Conservation (phyloP, 2,329 filamentous ascomycete species). For the Fulvia fulva region DNA sequence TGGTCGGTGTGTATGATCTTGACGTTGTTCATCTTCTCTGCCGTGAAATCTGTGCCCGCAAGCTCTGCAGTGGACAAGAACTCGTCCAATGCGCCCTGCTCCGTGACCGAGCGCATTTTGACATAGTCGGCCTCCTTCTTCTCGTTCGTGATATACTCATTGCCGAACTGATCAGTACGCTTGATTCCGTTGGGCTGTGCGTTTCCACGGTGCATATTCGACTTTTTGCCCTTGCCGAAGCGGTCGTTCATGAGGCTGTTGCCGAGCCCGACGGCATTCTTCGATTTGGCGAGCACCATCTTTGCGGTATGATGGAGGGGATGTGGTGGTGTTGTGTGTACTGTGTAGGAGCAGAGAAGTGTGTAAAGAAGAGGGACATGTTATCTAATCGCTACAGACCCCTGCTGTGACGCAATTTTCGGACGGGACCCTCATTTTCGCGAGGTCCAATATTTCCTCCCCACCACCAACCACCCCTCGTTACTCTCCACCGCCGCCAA, state of each 20-base stretch:
- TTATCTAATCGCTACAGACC: constrained; percentile 9
- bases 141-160: constrained; percentile 81
- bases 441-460: background rate
- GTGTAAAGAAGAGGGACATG: constrained; percentile 7
- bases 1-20: constrained; percentile 98
- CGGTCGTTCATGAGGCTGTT: constrained; percentile 98
- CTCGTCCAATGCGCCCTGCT: constrained; percentile 94
- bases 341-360: background rate
- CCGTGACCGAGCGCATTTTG: constrained; percentile 98
- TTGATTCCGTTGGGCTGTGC: constrained; percentile 59
- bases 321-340: constrained; percentile 8
- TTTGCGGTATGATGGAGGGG: constrained; percentile 29
- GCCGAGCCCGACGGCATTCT: constrained; percentile 89
- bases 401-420: constrained; percentile 12
- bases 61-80: constrained; percentile 93
- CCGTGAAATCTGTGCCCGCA: constrained; percentile 97
- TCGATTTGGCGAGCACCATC: constrained; percentile 85
- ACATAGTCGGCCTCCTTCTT: constrained; percentile 92
- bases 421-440: background rate
- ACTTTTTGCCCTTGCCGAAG: constrained; percentile 87
- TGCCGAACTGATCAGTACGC: constrained; percentile 31
- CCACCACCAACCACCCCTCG: background rate
- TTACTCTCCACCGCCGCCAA: constrained; percentile 35
- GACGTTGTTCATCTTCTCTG: constrained; percentile 97
- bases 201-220: constrained; percentile 71